Base-by-base conservation (phyloP, 2,329 filamentous ascomycete genomes). In the Fusarium sp. region DNA sequence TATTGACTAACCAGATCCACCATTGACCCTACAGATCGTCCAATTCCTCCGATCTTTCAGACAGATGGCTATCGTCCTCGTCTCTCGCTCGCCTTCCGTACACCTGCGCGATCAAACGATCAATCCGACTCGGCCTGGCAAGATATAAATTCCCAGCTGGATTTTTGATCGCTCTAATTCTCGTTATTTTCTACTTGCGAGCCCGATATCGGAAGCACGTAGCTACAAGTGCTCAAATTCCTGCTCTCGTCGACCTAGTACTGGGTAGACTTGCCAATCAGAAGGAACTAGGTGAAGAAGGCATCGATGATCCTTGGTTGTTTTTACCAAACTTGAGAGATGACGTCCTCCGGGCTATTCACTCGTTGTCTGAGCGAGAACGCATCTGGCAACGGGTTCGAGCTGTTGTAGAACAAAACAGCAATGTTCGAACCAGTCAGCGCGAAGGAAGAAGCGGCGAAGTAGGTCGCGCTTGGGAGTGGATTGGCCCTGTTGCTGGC, bases 31-130 rank as follows among this genome's bases (percentile, higher is more conserved):
- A 90, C 90, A 96, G 94, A 94, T 86, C 88, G 87, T 83, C 86
- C 87, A 83, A 85, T 89, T 87, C 89, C 88, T 85, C 84, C 85
- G 83, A 86, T 87, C 84, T 91, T 90, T 80, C 87, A 86, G 82
- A 82, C 83, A 85, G 87, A 87, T 85, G 85, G 83, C 90, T 98
- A 88, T 90, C 91, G 84, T 96, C 93, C 85, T 93, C 90, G 87
- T 97, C 94, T 87, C 93, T 97, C 92, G 93, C 95, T 89, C 90
- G 93, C 84, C 89, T 98, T 92, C 90, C 95, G 86, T 87, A 98
- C 92, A 82, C 85, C 86, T 98, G 94, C 85, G 90, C 93, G 84
- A 79, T 94, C 92, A 90, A 90, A 83, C 89, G 93, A 86, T 93
- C 91, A 84, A 83, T 95, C 90, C 87, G 92, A 85, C 90, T 92